Conservation (phyloP, 768 basidiomycete species). For the Boletus sp. region DNA sequence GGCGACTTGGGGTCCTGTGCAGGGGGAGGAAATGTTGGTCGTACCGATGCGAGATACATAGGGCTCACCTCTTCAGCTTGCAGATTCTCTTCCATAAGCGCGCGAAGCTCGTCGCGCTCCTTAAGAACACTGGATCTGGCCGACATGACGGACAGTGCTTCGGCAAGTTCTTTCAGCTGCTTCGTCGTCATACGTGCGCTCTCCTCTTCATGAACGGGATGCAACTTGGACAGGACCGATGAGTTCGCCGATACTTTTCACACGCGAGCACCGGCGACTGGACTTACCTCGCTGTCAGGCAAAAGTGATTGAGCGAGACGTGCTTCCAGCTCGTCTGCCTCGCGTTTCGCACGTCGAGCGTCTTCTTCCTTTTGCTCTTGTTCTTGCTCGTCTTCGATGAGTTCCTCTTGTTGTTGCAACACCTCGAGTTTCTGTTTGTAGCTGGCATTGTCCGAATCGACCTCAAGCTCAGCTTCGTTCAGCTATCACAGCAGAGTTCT, state of each 20-base stretch:
- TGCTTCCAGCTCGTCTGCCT: slow-evolving; percentile 75
- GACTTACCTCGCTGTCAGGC: slow-evolving; percentile 82
- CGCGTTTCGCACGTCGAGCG: slow-evolving; percentile 81
- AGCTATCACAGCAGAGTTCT: slow-evolving; percentile 47
- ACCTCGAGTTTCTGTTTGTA: slow-evolving; percentile 99
- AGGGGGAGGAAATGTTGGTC: background rate
- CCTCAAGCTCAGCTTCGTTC: slow-evolving; percentile 95
- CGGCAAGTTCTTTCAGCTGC: slow-evolving; percentile 90
- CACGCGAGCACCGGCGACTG: too few species aligned
- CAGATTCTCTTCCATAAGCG: slow-evolving; percentile 92
- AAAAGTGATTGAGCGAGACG: slow-evolving; percentile 76
- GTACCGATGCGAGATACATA: background rate
- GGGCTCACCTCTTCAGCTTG: slow-evolving; percentile 73
- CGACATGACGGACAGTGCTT: slow-evolving; percentile 86
- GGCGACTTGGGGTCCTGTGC: slow-evolving; percentile 72
- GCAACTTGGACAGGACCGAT: slow-evolving; percentile 41
- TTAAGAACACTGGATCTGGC: slow-evolving; percentile 94
- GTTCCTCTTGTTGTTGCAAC: slow-evolving; percentile 96
- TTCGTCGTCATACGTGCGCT: slow-evolving; percentile 97
- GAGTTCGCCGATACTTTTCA: background rate
- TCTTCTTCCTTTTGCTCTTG: slow-evolving; percentile 95
- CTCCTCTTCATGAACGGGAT: slow-evolving; percentile 57
- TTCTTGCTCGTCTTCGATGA: slow-evolving; percentile 98
- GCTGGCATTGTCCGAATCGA: slow-evolving; percentile 87
- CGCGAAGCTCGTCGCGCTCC: slow-evolving; percentile 88